phyloP scores from a whole-genome alignment of 768 basidiomycete species.

The Trametes cinnabarina region DNA sequence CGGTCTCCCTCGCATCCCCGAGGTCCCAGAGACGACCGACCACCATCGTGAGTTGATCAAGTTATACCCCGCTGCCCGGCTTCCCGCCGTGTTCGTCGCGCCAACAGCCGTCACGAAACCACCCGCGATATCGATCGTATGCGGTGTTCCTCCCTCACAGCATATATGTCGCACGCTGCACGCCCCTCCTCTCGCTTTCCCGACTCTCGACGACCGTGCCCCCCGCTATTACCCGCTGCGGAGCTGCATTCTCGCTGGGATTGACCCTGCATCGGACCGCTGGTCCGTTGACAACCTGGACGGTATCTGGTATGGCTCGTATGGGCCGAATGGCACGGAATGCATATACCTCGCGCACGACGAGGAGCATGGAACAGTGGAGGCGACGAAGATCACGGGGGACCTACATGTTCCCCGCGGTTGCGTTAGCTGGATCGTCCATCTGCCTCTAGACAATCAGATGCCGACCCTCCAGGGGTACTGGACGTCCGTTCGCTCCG shows the following conservation, averaged over 20 bases:
- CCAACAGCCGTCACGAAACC: conserved; percentile 9
- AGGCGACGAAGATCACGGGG: conserved; percentile 22
- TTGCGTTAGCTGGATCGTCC: conserved; percentile 14
- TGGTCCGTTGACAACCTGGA: conserved; percentile 7
- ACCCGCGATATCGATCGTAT: conserved; percentile 15
- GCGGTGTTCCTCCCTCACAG: neutral
- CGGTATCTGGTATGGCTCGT: conserved; percentile 21
- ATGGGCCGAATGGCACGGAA: conserved; percentile 18
- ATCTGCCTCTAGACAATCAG: neutral
- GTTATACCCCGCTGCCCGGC: conserved; percentile 20
- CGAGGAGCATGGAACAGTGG: neutral
- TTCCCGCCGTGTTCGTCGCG: conserved; percentile 15
- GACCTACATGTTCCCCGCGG: conserved; percentile 22
- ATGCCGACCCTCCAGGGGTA: neutral
- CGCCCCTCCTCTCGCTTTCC: conserved; percentile 3
- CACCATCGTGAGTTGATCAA: conserved; percentile 12
- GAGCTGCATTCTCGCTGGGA: neutral
- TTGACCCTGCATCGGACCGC: conserved; percentile 3
- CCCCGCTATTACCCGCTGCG: conserved; percentile 22
- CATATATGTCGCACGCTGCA: neutral
- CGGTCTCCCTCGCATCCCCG: conserved; percentile 11
- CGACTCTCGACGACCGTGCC: conserved; percentile 4
- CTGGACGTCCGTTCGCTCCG: conserved; percentile 1
- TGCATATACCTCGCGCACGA: conserved; percentile 7
- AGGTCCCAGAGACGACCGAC: neutral